Conservation (phyloP, 2,329 filamentous ascomycete species). For the Fusarium sororula region DNA sequence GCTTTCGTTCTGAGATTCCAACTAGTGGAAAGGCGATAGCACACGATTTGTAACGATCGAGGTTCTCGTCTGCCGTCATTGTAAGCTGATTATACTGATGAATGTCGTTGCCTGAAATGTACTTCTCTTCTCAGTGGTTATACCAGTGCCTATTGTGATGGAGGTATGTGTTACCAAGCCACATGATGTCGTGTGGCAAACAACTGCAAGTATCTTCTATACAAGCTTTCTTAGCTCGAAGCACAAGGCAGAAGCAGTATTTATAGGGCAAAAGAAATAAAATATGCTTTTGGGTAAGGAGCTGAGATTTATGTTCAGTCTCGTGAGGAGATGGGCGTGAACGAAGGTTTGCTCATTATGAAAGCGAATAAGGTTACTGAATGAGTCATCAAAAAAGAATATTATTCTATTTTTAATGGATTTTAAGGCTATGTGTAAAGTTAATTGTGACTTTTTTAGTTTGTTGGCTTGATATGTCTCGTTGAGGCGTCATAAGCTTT, state of each 20-base stretch:
- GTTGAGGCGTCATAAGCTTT: accelerated
- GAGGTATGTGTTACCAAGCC: not conserved
- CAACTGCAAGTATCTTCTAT: not conserved
- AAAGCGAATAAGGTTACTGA: no score
- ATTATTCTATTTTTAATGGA: no score
- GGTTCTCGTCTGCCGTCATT: not conserved
- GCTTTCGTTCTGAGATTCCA: no score
- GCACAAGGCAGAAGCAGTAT: not conserved
- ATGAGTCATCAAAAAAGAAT: no score
- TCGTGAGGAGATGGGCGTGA: not conserved
- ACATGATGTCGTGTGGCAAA: not conserved
- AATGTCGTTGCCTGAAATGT: not conserved
- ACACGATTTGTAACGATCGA: accelerated
- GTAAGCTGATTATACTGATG: not conserved
- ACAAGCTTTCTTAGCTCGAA: not conserved
- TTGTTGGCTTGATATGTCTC: no score
- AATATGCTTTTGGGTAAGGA: accelerated
- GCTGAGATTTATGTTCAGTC: not conserved
- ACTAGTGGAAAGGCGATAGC: not conserved
- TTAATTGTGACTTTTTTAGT: no score
- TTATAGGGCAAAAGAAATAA: not conserved
- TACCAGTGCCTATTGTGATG: not conserved
- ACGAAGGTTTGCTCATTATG: not conserved
- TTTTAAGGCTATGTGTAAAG: no score
- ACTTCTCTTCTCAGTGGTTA: not conserved